A percentile compares a stretch with the other conserved stretches of the same genome.
Conservation (phyloP, 768 basidiomycete genomes). For the Suillus fuscotomentosus region DNA sequence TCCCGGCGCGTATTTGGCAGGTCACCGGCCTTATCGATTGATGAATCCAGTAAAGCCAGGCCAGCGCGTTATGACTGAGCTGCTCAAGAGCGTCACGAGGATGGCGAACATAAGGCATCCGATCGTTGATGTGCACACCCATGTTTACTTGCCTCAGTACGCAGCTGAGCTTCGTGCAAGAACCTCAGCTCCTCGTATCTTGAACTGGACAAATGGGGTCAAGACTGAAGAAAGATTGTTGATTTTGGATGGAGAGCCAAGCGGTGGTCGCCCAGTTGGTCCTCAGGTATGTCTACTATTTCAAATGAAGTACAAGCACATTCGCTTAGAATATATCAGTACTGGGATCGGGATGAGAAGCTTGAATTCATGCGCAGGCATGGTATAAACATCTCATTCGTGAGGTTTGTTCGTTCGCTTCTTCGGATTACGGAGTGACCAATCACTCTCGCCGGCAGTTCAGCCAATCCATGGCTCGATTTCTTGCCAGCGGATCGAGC, state of each 20-base stretch:
- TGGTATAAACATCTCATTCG: slow-evolving; percentile 74
- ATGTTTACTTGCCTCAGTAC: slow-evolving; percentile 82
- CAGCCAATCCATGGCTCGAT: slow-evolving; percentile 92
- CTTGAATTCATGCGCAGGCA: slow-evolving; percentile 84
- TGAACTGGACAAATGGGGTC: slow-evolving; percentile 39
- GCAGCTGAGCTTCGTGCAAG: slow-evolving; percentile 66
- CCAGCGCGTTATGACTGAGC: slow-evolving; percentile 20
- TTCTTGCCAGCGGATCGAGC: slow-evolving; percentile 74
- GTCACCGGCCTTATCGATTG: slow-evolving; percentile 16
- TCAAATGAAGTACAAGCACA: neutral
- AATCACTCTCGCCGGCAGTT: slow-evolving; percentile 38
- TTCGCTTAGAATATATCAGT: slow-evolving; percentile 33
- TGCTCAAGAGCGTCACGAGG: slow-evolving; percentile 16
- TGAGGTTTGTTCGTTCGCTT: slow-evolving; percentile 48
- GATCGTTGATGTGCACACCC: slow-evolving; percentile 83
- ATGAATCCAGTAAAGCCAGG: slow-evolving; percentile 24
- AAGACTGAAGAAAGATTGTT: slow-evolving; percentile 64
- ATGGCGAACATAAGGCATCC: slow-evolving; percentile 29
- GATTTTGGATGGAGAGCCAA: slow-evolving; percentile 79
- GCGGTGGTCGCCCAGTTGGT: slow-evolving; percentile 77
- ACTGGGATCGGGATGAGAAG: slow-evolving; percentile 79
- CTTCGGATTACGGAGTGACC: slow-evolving; percentile 14
- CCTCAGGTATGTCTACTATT: slow-evolving; percentile 48
- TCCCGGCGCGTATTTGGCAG: slow-evolving; percentile 1
- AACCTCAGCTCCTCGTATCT: slow-evolving; percentile 63